Percentiles rank a stretch among this genome's conserved stretches.
These are phyloP conservation scores for Amaranthus tricolor DNA, from an alignment of 179 eudicot genomes.

Conservation along the genomic window DNA sequence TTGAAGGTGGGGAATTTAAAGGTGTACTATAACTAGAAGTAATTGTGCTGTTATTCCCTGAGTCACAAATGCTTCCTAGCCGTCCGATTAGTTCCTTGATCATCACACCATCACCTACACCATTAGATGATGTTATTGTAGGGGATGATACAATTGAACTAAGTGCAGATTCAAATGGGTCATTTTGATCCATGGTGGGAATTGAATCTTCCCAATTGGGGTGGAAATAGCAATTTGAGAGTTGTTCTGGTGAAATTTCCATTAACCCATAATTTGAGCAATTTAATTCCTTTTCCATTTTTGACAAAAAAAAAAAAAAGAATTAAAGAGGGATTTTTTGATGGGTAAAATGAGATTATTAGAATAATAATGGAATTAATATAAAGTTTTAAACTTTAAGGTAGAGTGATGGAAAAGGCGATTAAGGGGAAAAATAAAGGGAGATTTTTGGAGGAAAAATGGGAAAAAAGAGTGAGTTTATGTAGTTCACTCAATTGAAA, in stretches of 20 bases:
- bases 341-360: background rate
- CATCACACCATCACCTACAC: slow-evolving; percentile 46
- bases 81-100: slow-evolving; percentile 74
- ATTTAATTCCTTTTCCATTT: slow-evolving; percentile 33
- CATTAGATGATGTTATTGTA: slow-evolving; percentile 25
- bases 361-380: no score
- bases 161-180: slow-evolving; percentile 75
- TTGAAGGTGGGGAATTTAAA: slow-evolving; percentile 65
- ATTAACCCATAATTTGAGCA: slow-evolving; percentile 19
- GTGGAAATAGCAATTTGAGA: slow-evolving; percentile 37
- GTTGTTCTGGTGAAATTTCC: slow-evolving; percentile 29
- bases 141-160: slow-evolving; percentile 96
- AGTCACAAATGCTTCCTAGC: slow-evolving; percentile 68
- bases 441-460: background rate
- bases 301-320: background rate
- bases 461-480: slow-evolving; percentile 11
- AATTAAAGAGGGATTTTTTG: background rate
- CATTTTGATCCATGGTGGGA: slow-evolving; percentile 39
- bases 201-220: slow-evolving; percentile 40
- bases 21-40: slow-evolving; percentile 76
- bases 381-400: background rate
- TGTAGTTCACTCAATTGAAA: slow-evolving; percentile 39
- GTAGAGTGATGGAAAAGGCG: background rate
- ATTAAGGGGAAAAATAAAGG: no score
- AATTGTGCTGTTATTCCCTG: slow-evolving; percentile 38